Base-by-base conservation (phyloP, 495 filamentous ascomycete genomes). In the Penicillium tannophilum region DNA sequence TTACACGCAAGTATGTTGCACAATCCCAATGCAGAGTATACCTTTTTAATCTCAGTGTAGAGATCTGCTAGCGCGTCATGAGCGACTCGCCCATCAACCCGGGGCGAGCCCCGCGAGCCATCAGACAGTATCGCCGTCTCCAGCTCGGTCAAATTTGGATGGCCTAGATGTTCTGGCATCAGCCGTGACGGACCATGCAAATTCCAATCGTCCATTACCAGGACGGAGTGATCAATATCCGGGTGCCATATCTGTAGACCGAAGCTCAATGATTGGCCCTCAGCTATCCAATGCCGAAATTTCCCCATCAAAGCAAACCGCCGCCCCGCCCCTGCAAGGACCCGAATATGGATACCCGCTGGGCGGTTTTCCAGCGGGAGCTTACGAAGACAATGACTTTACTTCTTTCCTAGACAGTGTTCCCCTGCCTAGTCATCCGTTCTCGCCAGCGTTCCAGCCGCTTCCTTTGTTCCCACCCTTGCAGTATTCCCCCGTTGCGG, bases 341-440 rank as follows among this genome's bases (percentile, higher is more conserved):
- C 33, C 55, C 17, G 63, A 57, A 7, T 75, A 74, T 56, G 68
- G 54, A 10, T 74, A 72, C 20, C 46, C 71, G 2, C 62, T 76
- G 4, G 48, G 61, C 31, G 68, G 61, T 2, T 61, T 71, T 30
- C 23, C 61, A 9, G 30, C 66, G 0, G 49, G 51, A 4, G 36
- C 59, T 8, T 73, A 74, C 26, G 67, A 71, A 12, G 72, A 67
- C 6, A 72, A 73, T 42, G 74, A 77, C 47, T 77, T 77, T 43
- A 76, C 74, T 1, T 74, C 74, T 0, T 77, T 77, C 36, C 55
- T 77, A n/a, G 74, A 77, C 46, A 76, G 73, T 44, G 71, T 77
- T 14, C 69, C 74, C 2, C 55, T 77, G 14, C 74, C 74, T 0
- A 77, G 67, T 39, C 71, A 77, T 24, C 71, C 74, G 9, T 77